These are phyloP conservation scores for Neonectria neomacrospora DNA, from an alignment of 2,329 filamentous ascomycete genomes.

Conservation along the genomic window DNA sequence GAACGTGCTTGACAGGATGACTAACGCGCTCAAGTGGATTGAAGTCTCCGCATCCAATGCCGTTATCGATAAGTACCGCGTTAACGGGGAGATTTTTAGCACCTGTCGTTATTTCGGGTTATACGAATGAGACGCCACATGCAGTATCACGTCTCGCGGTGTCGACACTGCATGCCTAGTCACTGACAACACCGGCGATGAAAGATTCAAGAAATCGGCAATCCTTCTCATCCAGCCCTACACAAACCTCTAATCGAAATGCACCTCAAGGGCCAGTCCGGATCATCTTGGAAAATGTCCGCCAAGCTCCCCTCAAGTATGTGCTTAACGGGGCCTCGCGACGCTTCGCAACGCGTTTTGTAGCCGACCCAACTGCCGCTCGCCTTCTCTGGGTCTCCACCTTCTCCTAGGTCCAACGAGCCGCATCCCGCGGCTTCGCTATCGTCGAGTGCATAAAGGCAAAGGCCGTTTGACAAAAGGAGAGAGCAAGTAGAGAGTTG, in stretches of 20 bases:
- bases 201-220: background rate
- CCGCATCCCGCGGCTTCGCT: conserved; percentile 22
- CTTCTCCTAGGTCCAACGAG: conserved; percentile 12
- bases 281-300: background rate
- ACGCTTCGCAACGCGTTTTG: background rate
- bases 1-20: background rate
- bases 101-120: too few species aligned
- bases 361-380: conserved; percentile 25
- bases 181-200: too few species aligned
- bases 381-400: conserved; percentile 22
- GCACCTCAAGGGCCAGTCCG: background rate
- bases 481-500: background rate
- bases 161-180: background rate
- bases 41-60: too few species aligned
- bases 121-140: background rate
- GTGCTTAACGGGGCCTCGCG: background rate
- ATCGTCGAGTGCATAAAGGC: conserved; percentile 4
- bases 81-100: too few species aligned
- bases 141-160: background rate
- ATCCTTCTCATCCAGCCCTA: too few species aligned
- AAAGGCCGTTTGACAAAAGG: background rate
- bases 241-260: background rate
- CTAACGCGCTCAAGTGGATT: too few species aligned
- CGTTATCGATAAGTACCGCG: too few species aligned
- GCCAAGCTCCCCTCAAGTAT: background rate